Evolutionary conservation across 164 flowering plant genomes (phyloP), one percentile per base, ranked within the genome.

Genomic region (Kingdonia uniflora): DNA sequence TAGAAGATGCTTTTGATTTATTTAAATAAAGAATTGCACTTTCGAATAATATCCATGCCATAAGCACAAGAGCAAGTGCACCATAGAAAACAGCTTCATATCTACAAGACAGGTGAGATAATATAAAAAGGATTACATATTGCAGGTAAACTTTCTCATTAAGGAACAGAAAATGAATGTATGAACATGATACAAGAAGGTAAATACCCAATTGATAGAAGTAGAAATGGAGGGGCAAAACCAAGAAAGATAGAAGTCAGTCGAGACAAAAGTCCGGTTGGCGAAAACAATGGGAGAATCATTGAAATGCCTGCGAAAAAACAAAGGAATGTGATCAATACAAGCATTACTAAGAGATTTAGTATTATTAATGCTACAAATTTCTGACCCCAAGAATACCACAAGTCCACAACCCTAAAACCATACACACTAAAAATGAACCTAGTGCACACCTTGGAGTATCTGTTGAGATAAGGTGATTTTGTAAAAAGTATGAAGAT

Each of bases 41-140:
- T 67, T 91, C 96, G 54, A 78, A 79, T 5, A 91, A 68, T 55
- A 91, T 71, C 98, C 96, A 91, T 59, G 96, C 85, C 77, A 84
- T 68, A 25, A 91, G 90, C 26, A 76, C 85, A 66, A 91, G 85
- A 38, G 65, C 75, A 61, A 91, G 83, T 38, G 90, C 87, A 67
- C 82, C 65, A 65, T 87, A 91, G 61, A 91, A 91, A 37, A 82
- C 71, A 58, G 98, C 96, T 79, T 91, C 98, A 72, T 91, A 91
- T 65, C 98, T 91, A 75, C 79, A 71, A 60, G 53, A 37, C 37
- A 53, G 5, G 42, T 14, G 6, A 29, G 35, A 49, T 29, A 20
- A 61, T 21, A 41, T 7, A 16, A 10, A 48, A 42, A 25, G 14
- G 5, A 22, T n/a, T 37, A 58, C 35, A 57, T 14, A 11, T 40